These are phyloP conservation scores for Protomyces arabidopsidicola DNA, from an alignment of 1,139 yeast genomes.

Conservation along the genomic window DNA sequence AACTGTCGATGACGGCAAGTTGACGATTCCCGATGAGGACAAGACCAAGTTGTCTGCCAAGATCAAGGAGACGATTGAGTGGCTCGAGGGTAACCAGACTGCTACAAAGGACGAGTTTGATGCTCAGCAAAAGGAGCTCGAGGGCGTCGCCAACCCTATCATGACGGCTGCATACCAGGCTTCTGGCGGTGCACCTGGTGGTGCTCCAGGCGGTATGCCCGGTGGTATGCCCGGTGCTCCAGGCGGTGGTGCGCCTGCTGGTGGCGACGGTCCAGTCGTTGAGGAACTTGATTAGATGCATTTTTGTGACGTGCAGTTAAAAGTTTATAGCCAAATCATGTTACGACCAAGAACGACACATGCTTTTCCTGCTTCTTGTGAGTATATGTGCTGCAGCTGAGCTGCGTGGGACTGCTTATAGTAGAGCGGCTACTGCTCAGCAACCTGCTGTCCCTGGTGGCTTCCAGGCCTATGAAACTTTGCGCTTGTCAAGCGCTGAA, in stretches of 20 bases:
- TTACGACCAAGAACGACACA: background rate
- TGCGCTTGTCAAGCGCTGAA: background rate
- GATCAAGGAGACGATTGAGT: conserved; percentile 76
- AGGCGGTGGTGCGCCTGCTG: conserved; percentile 35
- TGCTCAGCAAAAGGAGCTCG: conserved; percentile 90
- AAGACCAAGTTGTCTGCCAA: conserved; percentile 73
- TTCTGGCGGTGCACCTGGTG: conserved; percentile 53
- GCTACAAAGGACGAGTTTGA: conserved; percentile 82
- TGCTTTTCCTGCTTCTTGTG: background rate
- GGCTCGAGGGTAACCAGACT: conserved; percentile 85
- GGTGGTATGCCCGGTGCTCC: conserved; percentile 45
- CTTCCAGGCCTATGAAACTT: background rate
- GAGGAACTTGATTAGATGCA: conserved; percentile 77
- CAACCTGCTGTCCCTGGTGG: background rate
- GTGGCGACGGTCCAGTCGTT: conserved; percentile 71
- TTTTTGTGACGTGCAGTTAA: too few relatives aligned
- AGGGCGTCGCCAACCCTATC: conserved; percentile 89
- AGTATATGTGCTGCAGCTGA: background rate
- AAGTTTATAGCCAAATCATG: background rate
- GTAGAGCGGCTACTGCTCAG: background rate
- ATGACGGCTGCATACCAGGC: conserved; percentile 78
- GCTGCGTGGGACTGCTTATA: background rate
- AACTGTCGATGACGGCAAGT: conserved; percentile 75
- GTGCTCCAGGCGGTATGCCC: conserved; percentile 68
- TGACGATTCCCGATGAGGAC: conserved; percentile 60